Percentiles rank a stretch among this genome's conserved stretches.
Evolutionary conservation across 768 basidiomycete genomes (phyloP).

Genomic region (Pulveroboletus sp.): DNA sequence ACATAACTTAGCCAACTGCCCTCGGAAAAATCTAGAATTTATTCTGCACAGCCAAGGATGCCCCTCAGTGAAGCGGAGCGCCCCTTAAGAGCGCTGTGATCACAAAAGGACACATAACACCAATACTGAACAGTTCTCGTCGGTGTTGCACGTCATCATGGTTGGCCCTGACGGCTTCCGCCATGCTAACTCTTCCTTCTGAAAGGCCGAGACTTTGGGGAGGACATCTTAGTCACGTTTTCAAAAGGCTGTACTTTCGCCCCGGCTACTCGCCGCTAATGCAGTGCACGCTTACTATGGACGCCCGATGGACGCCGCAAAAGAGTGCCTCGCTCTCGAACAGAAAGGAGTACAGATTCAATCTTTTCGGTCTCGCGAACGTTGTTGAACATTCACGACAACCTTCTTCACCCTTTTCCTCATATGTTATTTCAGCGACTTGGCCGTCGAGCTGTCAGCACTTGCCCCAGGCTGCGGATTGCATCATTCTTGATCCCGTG

Average conservation of each 20-base stretch:
- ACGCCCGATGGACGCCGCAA: slow-evolving; percentile 1
- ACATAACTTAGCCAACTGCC: slow-evolving; percentile 5
- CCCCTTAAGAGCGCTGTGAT: slow-evolving; percentile 6
- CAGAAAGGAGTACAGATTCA: slow-evolving; percentile 3
- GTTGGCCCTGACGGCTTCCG: neutral
- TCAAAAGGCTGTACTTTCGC: slow-evolving; percentile 7
- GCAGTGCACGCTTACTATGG: slow-evolving; percentile 5
- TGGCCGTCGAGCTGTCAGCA: slow-evolving; percentile 6
- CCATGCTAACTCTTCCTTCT: neutral
- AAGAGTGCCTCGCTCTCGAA: slow-evolving; percentile 8
- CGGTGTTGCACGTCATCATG: slow-evolving; percentile 8
- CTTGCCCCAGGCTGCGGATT: slow-evolving; percentile 9
- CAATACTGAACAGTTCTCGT: slow-evolving; percentile 8
- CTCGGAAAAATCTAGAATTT: slow-evolving; percentile 1
- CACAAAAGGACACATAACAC: slow-evolving; percentile 7
- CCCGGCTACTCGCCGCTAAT: slow-evolving; percentile 11
- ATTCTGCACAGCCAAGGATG: slow-evolving; percentile 2
- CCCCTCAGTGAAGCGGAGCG: neutral
- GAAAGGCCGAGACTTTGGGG: slow-evolving; percentile 6
- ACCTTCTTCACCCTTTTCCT: neutral
- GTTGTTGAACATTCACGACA: neutral
- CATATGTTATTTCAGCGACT: neutral
- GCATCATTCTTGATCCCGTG: slow-evolving; percentile 4
- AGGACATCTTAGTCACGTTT: slow-evolving; percentile 6
- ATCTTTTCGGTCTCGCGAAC: slow-evolving; percentile 10